Evolutionary conservation across 2,329 filamentous ascomycete species (phyloP), one percentile per base, ranked within the genome.

Genomic region (Fusarium albosuccineum): DNA sequence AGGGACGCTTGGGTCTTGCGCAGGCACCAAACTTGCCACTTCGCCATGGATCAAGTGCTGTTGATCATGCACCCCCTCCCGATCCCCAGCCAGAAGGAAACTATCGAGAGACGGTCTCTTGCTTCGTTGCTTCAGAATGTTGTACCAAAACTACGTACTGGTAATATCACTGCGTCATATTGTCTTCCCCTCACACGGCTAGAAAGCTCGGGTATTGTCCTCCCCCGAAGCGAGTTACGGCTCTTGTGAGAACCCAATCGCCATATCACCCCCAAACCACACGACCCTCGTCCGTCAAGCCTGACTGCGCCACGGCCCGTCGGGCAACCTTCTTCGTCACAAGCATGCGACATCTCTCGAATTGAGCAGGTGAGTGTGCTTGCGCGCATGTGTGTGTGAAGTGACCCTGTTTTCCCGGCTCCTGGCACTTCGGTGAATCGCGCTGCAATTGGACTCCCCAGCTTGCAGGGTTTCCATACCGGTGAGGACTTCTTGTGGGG

Each of bases 401-500:
- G 41, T 56, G 53, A 52, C 56, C 65, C 65, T 68, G 48, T 46
- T 46, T 55, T 58, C 52, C 41, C 58, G 50, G 50, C 48, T 54
- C 33, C 34, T 67, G 54, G 42, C 33, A 37, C 36, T 37, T 30
- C 34, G 34, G 29, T 41, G 50, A 59, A 50, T 11, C 45, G 60
- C 48, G 11, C 27, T 30, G 37, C 57, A 62, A 68, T 67, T 67
- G 65, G 64, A 49, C 65, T 68, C 53, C 53, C 65, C 65, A 68
- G 39, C 41, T 44, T 55, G 40, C 49, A 49, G 51, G 62, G 62
- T 58, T 62, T 54, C 65, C 65, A 67, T 68, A 67, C 65, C 65
- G 65, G 65, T 67, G 65, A 68, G 64, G 55, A 37, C 33, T 59
- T 54, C 48, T 34, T 67, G 65, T 67, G 65, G 65, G 65, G 64